A percentile compares a stretch with the other conserved stretches of the same genome.
phyloP scores from a whole-genome alignment of 1,139 yeast species.

The Suhomyces panamericanus region DNA sequence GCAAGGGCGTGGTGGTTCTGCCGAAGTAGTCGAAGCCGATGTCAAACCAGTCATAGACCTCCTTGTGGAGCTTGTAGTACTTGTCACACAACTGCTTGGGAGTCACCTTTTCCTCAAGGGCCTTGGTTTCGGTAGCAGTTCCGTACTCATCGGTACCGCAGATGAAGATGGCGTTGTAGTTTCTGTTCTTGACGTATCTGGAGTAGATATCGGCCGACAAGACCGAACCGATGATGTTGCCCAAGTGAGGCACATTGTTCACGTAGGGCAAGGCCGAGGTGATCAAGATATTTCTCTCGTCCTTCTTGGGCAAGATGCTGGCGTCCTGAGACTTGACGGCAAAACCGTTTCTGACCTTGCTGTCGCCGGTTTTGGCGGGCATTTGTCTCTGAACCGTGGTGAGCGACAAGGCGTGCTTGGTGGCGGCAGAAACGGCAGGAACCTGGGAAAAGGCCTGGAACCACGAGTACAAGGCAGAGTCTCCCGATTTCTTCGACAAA shows the following conservation, averaged over 20 bases:
- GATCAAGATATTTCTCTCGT: conserved; percentile 77
- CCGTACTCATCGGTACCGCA: conserved; percentile 99
- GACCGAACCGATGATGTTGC: conserved; percentile 94
- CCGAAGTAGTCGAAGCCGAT: conserved; percentile 95
- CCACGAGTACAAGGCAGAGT: conserved; percentile 33
- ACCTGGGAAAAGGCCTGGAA: conserved; percentile 38
- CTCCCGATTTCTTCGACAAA: conserved; percentile 15
- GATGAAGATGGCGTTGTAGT: conserved; percentile 78
- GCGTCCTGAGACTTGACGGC: conserved; percentile 38
- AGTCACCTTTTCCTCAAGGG: conserved; percentile 86
- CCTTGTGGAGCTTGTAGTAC: conserved; percentile 80
- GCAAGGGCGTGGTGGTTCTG: conserved; percentile 88
- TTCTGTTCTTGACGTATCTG: conserved; percentile 85
- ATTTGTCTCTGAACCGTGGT: conserved; percentile 47
- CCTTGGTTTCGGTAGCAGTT: conserved; percentile 98
- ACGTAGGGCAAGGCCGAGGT: conserved; percentile 98
- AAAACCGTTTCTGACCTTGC: conserved; percentile 44
- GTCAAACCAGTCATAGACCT: conserved; percentile 95
- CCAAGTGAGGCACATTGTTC: conserved; percentile 96
- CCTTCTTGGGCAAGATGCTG: conserved; percentile 55
- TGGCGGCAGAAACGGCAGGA: conserved; percentile 39
- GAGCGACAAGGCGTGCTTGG: conserved; percentile 37
- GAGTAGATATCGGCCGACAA: conserved; percentile 93
- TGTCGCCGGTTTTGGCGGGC: conserved; percentile 59
- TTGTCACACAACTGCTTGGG: conserved; percentile 90